Evolutionary conservation across 768 basidiomycete species (phyloP).

Genomic region (Lactarius deliciosus): DNA sequence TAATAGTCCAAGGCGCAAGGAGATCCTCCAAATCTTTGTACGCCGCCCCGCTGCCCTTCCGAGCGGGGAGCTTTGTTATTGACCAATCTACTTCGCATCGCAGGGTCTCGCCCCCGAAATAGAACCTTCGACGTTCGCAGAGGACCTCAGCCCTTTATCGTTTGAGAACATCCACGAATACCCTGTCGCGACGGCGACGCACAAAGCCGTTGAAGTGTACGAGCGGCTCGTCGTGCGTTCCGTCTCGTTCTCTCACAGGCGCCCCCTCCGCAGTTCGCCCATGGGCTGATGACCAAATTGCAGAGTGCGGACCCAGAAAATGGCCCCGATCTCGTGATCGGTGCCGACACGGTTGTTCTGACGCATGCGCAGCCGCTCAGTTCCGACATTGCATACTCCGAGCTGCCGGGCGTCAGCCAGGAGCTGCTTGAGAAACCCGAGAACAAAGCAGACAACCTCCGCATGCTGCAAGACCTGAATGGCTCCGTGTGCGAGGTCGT

Average conservation of each 20-base stretch:
- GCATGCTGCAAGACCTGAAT: slow-evolving; percentile 86
- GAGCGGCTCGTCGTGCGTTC: slow-evolving; percentile 66
- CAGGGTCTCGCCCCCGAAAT: slow-evolving; percentile 69
- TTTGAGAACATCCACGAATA: slow-evolving; percentile 76
- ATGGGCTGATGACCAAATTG: slow-evolving; percentile 3
- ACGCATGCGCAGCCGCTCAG: slow-evolving; percentile 66
- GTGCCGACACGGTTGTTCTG: slow-evolving; percentile 94
- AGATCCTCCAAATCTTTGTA: slow-evolving; percentile 78
- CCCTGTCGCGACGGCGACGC: slow-evolving; percentile 70
- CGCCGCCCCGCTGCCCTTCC: slow-evolving; percentile 35
- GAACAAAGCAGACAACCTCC: slow-evolving; percentile 74
- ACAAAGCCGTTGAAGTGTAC: slow-evolving; percentile 87
- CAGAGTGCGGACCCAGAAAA: slow-evolving; percentile 60
- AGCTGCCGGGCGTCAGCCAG: slow-evolving; percentile 52
- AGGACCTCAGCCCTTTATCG: slow-evolving; percentile 63
- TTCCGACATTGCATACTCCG: slow-evolving; percentile 54
- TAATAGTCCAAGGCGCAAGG: slow-evolving; percentile 78
- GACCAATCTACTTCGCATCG: slow-evolving; percentile 2
- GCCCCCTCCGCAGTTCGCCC: neutral
- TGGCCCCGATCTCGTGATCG: slow-evolving; percentile 77
- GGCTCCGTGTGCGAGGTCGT: slow-evolving; percentile 89
- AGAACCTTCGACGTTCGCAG: slow-evolving; percentile 75
- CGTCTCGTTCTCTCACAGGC: neutral
- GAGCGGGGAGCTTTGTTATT: neutral
- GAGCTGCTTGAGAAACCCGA: slow-evolving; percentile 89